Conservation (phyloP, 441 rosid genomes). For the Gossypium davidsonii region DNA sequence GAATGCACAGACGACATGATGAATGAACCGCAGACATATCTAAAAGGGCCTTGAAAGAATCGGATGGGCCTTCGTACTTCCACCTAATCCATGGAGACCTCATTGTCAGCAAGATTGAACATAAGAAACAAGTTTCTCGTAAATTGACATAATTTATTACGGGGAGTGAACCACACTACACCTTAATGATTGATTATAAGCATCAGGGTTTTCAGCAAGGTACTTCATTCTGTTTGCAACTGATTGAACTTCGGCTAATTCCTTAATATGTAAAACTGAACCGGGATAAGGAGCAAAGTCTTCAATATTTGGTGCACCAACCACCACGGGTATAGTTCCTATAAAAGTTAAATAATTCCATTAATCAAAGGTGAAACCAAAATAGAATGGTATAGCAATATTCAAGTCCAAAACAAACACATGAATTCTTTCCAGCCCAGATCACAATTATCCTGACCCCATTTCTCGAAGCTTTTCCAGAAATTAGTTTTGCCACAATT, state of each 20-base stretch:
- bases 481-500: not conserved
- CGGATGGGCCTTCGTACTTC: constrained; percentile 83
- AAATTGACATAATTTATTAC: not conserved
- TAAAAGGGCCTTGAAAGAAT: constrained; percentile 83
- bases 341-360: constrained; percentile 10
- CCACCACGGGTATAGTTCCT: constrained; percentile 85
- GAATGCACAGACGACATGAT: constrained; percentile 88
- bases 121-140: not conserved
- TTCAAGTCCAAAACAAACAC: not conserved
- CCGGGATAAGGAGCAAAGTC: constrained; percentile 70
- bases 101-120: constrained; percentile 13
- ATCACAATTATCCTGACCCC: not conserved
- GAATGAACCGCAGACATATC: constrained; percentile 95
- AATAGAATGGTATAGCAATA: not conserved
- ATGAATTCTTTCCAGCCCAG: not conserved
- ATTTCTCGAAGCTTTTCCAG: not conserved
- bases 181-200: constrained; percentile 46
- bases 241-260: constrained; percentile 41
- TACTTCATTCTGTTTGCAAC: constrained; percentile 66
- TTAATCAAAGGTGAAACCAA: not conserved
- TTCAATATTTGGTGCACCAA: constrained; percentile 87
- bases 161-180: constrained; percentile 18
- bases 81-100: constrained; percentile 43
- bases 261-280: constrained; percentile 65
- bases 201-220: constrained; percentile 61